phyloP scores from a whole-genome alignment of 73 alveolate species.

The Tetrahymena thermophila region DNA sequence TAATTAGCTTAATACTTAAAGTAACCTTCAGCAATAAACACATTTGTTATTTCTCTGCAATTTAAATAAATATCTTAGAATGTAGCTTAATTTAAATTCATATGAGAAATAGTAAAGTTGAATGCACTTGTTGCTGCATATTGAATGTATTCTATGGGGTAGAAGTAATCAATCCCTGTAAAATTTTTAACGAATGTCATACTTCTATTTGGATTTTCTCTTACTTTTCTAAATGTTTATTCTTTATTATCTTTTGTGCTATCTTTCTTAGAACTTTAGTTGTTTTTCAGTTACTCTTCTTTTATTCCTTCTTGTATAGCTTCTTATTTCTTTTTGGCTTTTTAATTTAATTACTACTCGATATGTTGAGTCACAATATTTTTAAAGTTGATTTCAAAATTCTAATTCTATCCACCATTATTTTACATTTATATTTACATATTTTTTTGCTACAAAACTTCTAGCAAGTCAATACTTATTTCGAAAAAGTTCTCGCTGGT shows the following conservation, averaged over 20 bases:
- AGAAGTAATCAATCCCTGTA: neutral
- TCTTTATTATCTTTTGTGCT: neutral
- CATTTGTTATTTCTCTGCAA: neutral
- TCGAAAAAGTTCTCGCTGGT: neutral
- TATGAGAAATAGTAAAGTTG: neutral
- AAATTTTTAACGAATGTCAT: neutral
- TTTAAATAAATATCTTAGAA: neutral
- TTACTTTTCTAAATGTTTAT: neutral
- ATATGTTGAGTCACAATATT: neutral
- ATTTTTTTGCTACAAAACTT: neutral
- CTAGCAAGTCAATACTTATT: neutral
- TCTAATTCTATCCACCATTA: neutral
- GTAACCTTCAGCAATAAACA: neutral
- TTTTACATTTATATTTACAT: neutral
- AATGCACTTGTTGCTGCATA: neutral
- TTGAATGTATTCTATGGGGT: neutral
- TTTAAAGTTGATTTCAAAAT: neutral
- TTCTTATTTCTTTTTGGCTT: neutral
- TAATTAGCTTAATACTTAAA: neutral
- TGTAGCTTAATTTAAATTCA: neutral
- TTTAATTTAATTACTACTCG: neutral
- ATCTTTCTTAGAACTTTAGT: neutral
- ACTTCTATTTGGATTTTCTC: neutral
- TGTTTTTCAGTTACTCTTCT: neutral
- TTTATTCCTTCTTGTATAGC: neutral